Evolutionary conservation across 1,284 basidiomycete species (phyloP).

Genomic region (Cutaneotrichosporon cyanovorans): DNA sequence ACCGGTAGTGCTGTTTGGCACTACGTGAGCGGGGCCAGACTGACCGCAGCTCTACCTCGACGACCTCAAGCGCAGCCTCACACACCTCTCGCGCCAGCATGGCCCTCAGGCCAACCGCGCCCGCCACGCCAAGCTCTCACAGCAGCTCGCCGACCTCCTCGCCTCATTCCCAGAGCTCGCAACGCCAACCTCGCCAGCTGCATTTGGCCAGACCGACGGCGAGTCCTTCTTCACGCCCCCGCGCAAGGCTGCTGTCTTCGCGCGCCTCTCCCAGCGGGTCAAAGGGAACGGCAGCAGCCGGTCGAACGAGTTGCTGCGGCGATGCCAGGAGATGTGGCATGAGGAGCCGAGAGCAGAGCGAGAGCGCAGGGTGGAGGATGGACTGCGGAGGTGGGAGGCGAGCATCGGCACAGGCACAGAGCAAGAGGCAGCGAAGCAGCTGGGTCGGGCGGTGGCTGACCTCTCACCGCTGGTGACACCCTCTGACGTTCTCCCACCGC

Average conservation of each 20-base stretch:
- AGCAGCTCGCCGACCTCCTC: conserved; percentile 19
- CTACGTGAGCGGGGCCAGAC: too few relatives aligned
- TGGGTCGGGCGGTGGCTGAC: conserved; percentile 21
- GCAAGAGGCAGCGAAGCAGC: conserved; percentile 8
- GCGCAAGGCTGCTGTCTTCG: conserved; percentile 27
- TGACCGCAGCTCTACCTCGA: conserved; percentile 29
- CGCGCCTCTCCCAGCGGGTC: conserved; percentile 18
- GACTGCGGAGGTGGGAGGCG: conserved; percentile 29
- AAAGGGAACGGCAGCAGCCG: conserved; percentile 18
- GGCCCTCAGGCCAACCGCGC: conserved; percentile 18
- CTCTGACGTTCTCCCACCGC: conserved; percentile 16
- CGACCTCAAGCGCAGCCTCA: conserved; percentile 33
- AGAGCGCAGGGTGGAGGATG: conserved; percentile 30
- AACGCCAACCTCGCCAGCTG: conserved; percentile 9
- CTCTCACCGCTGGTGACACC: conserved; percentile 15
- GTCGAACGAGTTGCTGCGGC: conserved; percentile 35
- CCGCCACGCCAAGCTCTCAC: conserved; percentile 22
- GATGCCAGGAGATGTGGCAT: conserved; percentile 39
- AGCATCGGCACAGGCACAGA: conserved; percentile 26
- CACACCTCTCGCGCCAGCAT: conserved; percentile 16
- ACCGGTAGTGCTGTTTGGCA: too few relatives aligned
- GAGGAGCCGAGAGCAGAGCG: conserved; percentile 28
- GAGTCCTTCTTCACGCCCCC: conserved; percentile 31
- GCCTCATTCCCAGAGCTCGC: conserved; percentile 29
- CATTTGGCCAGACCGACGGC: not conserved